These are phyloP conservation scores for Agastache rugosa DNA, from an alignment of 257 asterid genomes.

Conservation along the genomic window DNA sequence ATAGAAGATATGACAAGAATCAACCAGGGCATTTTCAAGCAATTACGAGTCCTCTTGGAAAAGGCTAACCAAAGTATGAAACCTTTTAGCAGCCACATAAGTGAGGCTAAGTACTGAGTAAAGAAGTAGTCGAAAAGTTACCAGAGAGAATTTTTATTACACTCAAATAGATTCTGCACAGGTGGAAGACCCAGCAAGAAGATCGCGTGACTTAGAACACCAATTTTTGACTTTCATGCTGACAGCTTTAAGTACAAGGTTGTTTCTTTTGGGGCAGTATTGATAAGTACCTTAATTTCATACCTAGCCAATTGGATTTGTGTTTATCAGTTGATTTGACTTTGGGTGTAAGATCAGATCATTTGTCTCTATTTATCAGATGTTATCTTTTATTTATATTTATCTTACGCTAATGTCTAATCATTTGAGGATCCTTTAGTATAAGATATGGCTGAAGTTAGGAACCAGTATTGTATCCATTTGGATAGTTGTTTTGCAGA, in stretches of 20 bases:
- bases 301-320: not conserved
- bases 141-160: not conserved
- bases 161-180: not conserved
- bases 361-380: not conserved
- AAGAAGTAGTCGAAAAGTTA: not conserved
- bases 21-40: not conserved
- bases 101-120: not conserved
- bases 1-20: not conserved
- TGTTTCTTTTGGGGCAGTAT: not conserved
- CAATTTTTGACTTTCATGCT: not conserved
- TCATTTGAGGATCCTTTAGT: not conserved
- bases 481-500: not conserved
- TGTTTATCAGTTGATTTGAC: not conserved
- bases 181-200: not conserved
- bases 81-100: not conserved
- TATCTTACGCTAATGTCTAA: not conserved
- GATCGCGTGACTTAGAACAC: not conserved
- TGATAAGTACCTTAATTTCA: not conserved
- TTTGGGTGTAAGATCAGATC: not conserved
- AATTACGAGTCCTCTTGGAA: not conserved
- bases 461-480: not conserved
- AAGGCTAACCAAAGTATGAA: not conserved
- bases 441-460: not conserved
- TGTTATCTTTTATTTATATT: not conserved
- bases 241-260: not conserved